Evolutionary conservation across 2,329 filamentous ascomycete genomes (phyloP), one percentile per base, ranked within the genome.

Genomic region (Magnaporthiopsis incrustans): DNA sequence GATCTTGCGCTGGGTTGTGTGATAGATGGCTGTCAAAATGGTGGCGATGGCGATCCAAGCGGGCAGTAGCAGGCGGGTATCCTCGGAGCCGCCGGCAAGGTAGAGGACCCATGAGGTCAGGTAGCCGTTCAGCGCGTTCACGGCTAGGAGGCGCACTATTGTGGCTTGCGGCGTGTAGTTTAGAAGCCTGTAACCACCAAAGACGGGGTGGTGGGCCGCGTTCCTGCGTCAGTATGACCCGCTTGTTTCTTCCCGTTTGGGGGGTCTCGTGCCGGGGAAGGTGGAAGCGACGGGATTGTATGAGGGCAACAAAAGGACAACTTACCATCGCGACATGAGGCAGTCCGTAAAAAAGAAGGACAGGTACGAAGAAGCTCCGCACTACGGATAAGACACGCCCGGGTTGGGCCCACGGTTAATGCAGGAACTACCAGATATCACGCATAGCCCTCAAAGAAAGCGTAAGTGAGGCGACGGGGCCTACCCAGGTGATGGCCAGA

Each of bases 331-430:
- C 67, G 89, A 92, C 89, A 93, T 92, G 70, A 93, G 83, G 75
- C 89, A 91, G 76, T 93, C 90, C 65, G 89, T 90, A 73, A 93
- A 93, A 78, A 91, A 90, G 75, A 91, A 93, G 62, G 89, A 89
- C 66, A 92, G 82, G 74, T 92, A 91, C 63, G 88, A 90, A 26
- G 89, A 90, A 65, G 89, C 87, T 71, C 85, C 86, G 77, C 89
- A 92, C 89, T 91, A 70, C 27, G 33, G 5, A 10, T 10, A 7
- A 61, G 30, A 61, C n/a, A 57, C 56, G 56, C 56, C 30, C n/a
- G 26, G 15, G 26, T 27, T 25, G 11, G n/a, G 26, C n/a, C n/a
- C 26, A 57, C 26, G 15, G 8, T 12, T 26, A 57, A 57, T n/a
- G 26, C n/a, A 57, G 26, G 57, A 67, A 64, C 27, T 26, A 59